Conservation (phyloP, 2,329 filamentous ascomycete genomes). For the Furcasterigmium furcatum region DNA sequence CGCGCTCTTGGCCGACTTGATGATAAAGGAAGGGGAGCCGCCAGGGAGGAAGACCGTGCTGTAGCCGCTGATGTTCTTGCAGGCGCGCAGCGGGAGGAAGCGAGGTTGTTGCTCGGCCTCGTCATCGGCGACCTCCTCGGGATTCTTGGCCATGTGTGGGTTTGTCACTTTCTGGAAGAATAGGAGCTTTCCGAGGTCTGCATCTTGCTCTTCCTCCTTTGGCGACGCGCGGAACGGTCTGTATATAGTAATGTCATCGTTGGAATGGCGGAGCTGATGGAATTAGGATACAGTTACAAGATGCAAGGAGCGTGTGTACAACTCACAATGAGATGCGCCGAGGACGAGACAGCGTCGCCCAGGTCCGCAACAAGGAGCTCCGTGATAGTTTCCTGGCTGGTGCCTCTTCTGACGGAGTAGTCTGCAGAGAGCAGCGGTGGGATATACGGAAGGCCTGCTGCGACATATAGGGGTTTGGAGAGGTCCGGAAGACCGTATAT, state of each 20-base stretch:
- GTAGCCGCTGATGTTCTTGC: conserved; percentile 71
- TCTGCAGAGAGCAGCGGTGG: conserved; percentile 74
- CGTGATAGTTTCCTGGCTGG: conserved; percentile 67
- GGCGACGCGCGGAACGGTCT: conserved; percentile 63
- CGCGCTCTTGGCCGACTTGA: conserved; percentile 75
- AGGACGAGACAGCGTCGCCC: conserved; percentile 67
- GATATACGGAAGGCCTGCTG: conserved; percentile 74
- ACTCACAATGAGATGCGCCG: conserved; percentile 79
- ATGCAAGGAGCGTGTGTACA: too few species aligned
- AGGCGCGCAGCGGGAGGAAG: conserved; percentile 52
- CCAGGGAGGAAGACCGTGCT: conserved; percentile 82
- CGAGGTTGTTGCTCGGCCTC: conserved; percentile 42
- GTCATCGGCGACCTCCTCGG: conserved; percentile 46
- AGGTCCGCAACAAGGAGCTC: conserved; percentile 85
- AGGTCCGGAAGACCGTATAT: conserved; percentile 76
- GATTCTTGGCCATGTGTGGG: conserved; percentile 58
- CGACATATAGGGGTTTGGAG: conserved; percentile 66
- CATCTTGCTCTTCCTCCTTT: conserved; percentile 19
- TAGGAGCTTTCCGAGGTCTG: conserved; percentile 53
- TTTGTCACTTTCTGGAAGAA: conserved; percentile 77
- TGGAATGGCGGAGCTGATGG: conserved; percentile 67
- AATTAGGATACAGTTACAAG: not conserved
- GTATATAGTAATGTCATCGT: conserved; percentile 84
- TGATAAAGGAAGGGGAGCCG: conserved; percentile 72
- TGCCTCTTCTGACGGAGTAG: conserved; percentile 65